Evolutionary conservation across 176 grass and related monocot species (phyloP).

Genomic region (Triticum timopheevii): DNA sequence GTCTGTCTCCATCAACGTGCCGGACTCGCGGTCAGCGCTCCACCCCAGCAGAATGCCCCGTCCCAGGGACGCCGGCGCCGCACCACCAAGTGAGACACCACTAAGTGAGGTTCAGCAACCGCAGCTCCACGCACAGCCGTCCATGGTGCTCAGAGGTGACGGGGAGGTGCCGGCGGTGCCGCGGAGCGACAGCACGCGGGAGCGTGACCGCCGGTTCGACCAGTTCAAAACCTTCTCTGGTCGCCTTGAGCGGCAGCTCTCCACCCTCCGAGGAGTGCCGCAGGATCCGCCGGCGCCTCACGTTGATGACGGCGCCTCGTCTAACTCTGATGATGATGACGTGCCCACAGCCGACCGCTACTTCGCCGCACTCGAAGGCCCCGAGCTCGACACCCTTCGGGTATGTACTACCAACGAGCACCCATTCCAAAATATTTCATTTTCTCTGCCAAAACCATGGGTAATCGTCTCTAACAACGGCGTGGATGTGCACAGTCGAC

Average conservation of each 20-base stretch:
- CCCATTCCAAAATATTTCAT: neutral
- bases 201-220: neutral
- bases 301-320: neutral
- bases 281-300: neutral
- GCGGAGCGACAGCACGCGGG: neutral
- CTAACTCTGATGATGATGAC: neutral
- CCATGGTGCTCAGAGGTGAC: neutral
- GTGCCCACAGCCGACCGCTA: conserved; percentile 59
- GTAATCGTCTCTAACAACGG: neutral
- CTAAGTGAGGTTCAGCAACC: neutral
- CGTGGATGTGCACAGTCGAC: neutral
- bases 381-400: conserved; percentile 76
- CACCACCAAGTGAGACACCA: too few relatives aligned
- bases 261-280: neutral
- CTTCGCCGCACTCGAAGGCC: conserved; percentile 79
- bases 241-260: neutral
- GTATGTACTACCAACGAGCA: conserved; percentile 18
- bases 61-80: neutral
- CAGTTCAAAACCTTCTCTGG: neutral
- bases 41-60: neutral
- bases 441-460: neutral
- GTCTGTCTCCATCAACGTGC: neutral
- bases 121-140: neutral
- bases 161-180: neutral
- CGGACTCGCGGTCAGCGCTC: neutral